Conservation (phyloP, 345 rosid genomes). For the Iberis pinnata region DNA sequence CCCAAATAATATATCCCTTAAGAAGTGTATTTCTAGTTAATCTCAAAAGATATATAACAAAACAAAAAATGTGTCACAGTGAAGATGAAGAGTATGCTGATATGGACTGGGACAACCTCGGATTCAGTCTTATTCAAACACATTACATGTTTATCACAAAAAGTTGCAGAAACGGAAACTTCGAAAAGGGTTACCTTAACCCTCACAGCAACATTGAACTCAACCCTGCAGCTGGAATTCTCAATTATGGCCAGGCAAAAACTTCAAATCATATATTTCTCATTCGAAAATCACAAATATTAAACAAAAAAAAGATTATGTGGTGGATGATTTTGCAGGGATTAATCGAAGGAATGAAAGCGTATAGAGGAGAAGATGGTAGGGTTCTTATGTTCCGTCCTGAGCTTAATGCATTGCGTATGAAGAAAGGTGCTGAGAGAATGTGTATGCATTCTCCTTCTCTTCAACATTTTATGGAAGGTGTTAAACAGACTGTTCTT, state of each 20-base stretch:
- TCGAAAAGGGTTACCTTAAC: constrained; percentile 43
- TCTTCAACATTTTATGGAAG: constrained; percentile 55
- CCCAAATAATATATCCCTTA: neutral
- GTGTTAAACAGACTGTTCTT: constrained; percentile 57
- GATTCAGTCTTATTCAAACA: constrained; percentile 50
- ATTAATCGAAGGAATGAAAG: constrained; percentile 74
- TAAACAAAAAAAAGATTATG: too few relatives aligned
- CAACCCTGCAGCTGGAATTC: constrained; percentile 74
- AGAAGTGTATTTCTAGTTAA: neutral
- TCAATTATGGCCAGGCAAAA: constrained; percentile 88
- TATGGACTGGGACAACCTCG: constrained; percentile 78
- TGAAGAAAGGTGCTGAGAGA: constrained; percentile 73
- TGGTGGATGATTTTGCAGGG: constrained; percentile 41
- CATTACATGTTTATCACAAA: constrained; percentile 64
- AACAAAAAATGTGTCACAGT: constrained; percentile 15
- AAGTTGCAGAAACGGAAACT: constrained; percentile 39
- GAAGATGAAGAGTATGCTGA: constrained; percentile 57
- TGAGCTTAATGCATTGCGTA: constrained; percentile 57
- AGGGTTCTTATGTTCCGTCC: constrained; percentile 67
- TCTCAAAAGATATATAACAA: too few relatives aligned
- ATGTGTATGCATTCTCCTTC: constrained; percentile 86
- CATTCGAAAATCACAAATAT: neutral
- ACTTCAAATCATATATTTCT: constrained; percentile 9
- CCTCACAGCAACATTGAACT: constrained; percentile 53
- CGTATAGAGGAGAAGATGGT: constrained; percentile 63